phyloP scores from a whole-genome alignment of 805 yeast species.

The Metschnikowia kunwiensis region DNA sequence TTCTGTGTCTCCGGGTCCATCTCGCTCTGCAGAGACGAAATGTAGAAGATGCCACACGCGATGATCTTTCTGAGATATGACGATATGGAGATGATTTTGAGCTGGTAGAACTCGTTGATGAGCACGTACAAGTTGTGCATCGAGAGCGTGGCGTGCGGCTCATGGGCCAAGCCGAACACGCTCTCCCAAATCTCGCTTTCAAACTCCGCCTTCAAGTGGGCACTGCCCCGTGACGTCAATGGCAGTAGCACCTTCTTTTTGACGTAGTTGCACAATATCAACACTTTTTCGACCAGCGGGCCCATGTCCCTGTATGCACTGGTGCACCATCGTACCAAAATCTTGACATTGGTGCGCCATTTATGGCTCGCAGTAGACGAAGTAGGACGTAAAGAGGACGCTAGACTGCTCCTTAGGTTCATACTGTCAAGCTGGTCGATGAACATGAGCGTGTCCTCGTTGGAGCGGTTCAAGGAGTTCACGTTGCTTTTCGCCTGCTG shows the following conservation, averaged over 20 bases:
- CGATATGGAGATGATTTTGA: constrained; percentile 52
- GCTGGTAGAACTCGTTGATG: constrained; percentile 49
- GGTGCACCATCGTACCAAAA: constrained; percentile 40
- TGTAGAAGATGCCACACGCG: constrained; percentile 79
- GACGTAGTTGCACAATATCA: constrained; percentile 43
- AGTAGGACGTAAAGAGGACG: constrained; percentile 25
- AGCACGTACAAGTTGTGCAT: constrained; percentile 41
- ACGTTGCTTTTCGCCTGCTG: neutral
- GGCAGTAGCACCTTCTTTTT: constrained; percentile 37
- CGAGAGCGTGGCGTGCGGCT: constrained; percentile 6
- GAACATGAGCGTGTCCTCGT: constrained; percentile 31
- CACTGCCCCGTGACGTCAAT: constrained; percentile 17
- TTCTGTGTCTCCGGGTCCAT: constrained; percentile 1
- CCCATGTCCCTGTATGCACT: constrained; percentile 35
- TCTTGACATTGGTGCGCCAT: constrained; percentile 37
- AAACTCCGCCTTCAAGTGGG: constrained; percentile 40
- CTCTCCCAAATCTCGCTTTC: constrained; percentile 42
- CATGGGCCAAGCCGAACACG: constrained; percentile 30
- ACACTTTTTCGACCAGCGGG: constrained; percentile 29
- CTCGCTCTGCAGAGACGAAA: constrained; percentile 36
- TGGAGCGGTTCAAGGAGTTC: constrained; percentile 19
- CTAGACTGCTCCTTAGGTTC: constrained; percentile 29
- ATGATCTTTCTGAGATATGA: constrained; percentile 76
- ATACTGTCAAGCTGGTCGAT: constrained; percentile 37
- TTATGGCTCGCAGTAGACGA: constrained; percentile 13